Base-by-base conservation (phyloP, 768 basidiomycete genomes). In the Artomyces pyxidatus region DNA sequence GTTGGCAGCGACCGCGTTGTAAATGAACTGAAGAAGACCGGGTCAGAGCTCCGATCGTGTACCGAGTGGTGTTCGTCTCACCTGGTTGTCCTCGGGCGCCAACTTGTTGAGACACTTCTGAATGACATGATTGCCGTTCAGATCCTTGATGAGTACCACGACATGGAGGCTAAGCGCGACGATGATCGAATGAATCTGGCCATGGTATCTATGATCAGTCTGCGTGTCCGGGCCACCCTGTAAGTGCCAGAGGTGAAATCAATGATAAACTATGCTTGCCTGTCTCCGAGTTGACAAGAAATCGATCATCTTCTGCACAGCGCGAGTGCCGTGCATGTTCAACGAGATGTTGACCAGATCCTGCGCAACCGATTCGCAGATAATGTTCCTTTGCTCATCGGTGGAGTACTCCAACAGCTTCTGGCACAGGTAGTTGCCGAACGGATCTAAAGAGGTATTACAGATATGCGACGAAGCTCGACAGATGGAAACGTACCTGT, bases 251-350 rank as follows among this genome's bases (percentile, higher is more conserved):
- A 71, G 66, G 64, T 65, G 57, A 63, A 58, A 57, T 42, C 48
- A 58, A 54, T 50, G 45, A 58, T 53, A 55, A 62, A 61, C 48
- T 42, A 52, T 54, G 80, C 84, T 78, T 72, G 74, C 89, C 87
- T 93, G 91, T 62, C 96, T 75, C 60, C 89, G 83, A 47, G 90
- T 92, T 19, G 94, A 95, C 63, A 99, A 71, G 74, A 96, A 98
- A 67, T 99, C 96, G 55, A 99, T 96, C 95, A 98, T 98, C 74
- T 98, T 98, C 73, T 99, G 96, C 50, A 98, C 96, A 23, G 96
- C 96, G 53, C 96, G 84, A 27, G 96, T 99, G 27, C 96, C 96
- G 68, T 99, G 96, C 96, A 99, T 99, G 70, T 99, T 99, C 54
- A 99, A 75, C 28, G 93, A 96, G 62, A 99, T 98, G 63, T 86